A percentile compares a stretch with the other conserved stretches of the same genome.
These are phyloP conservation scores for Exophiala spinifera DNA, from an alignment of 2,329 filamentous ascomycete species.

Conservation along the genomic window DNA sequence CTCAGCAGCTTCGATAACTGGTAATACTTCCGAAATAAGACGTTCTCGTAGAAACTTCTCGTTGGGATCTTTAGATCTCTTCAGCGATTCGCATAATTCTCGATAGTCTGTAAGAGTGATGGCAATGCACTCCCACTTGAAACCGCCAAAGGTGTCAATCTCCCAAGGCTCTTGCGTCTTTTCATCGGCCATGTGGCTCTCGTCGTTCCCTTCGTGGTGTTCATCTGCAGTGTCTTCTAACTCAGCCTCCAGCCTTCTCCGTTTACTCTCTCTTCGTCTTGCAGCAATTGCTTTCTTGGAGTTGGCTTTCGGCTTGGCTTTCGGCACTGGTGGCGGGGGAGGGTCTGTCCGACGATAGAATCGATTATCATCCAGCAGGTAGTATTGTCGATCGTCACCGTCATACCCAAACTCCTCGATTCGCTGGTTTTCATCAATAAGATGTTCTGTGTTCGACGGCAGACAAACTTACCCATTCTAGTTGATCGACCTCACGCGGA, in stretches of 20 bases:
- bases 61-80: slow-evolving; percentile 75
- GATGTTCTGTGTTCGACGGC: slow-evolving; percentile 10
- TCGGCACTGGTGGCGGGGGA: slow-evolving; percentile 53
- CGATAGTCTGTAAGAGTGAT: slow-evolving; percentile 76
- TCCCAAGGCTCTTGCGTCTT: slow-evolving; percentile 35
- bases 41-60: slow-evolving; percentile 74
- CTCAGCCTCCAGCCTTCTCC: slow-evolving; percentile 50
- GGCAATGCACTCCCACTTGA: slow-evolving; percentile 88
- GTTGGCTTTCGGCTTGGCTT: slow-evolving; percentile 62
- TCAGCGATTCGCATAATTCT: slow-evolving; percentile 66
- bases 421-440: slow-evolving; percentile 38
- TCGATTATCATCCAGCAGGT: slow-evolving; percentile 88
- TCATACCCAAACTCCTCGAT: slow-evolving; percentile 69
- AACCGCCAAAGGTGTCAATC: slow-evolving; percentile 68
- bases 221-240: slow-evolving; percentile 40
- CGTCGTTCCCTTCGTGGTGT: slow-evolving; percentile 43
- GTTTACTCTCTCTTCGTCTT: slow-evolving; percentile 65
- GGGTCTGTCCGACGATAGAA: slow-evolving; percentile 85
- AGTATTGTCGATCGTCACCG: slow-evolving; percentile 78
- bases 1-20: slow-evolving; percentile 74
- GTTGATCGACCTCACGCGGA: slow-evolving; percentile 75
- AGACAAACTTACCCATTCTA: slow-evolving; percentile 66
- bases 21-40: slow-evolving; percentile 74
- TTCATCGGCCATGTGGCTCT: slow-evolving; percentile 39
- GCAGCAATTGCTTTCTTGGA: slow-evolving; percentile 63